Evolutionary conservation across 805 yeast genomes (phyloP), one percentile per base, ranked within the genome.

Genomic region (Jamesozyma rosinii): DNA sequence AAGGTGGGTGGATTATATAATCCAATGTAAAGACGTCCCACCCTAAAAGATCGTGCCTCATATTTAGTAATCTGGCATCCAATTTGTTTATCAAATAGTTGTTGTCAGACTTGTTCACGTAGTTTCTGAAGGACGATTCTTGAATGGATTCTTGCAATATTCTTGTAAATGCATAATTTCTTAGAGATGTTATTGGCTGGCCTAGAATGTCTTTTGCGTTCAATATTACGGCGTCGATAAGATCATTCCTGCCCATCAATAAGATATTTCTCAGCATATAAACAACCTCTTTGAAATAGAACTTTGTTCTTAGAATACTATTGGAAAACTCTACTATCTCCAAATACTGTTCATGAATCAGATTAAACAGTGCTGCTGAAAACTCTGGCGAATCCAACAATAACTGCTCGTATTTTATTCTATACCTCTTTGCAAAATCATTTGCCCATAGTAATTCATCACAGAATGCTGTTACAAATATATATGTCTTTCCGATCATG

Each of bases 21-120:
- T 88, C 97, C 31, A 89, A 65, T 0, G 96, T 86, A 59, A 90
- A 89, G 2, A 84, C 87, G 57, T 89, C 95, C 96, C 96, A 89
- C 0, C 95, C 96, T 40, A 77, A 64, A 24, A 79, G 76, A 0
- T 86, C 82, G 51, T 81, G 85, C 3, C 80, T 80, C 39, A 82
- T 64, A 45, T 83, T 87, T 39, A 89, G 68, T 19, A 89, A 70
- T 37, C 96, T 69, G 0, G 96, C 95, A 67, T 92, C 97, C 11
- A 90, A 58, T 40, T 84, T 64, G 36, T 72, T 65, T 11, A 75
- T 58, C 9, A 75, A 69, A 15, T 60, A 65, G 2, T 62, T 66
- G 1, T 52, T 49, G 20, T 67, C 70, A 1, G 63, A 53, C 29
- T 62, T 60, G 34, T 64, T 58, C 5, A 66, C 41, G 37, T 55